A percentile compares a stretch with the other conserved stretches of the same genome.
Conservation (phyloP, 345 rosid species). For the Eucalyptus cloeziana region DNA sequence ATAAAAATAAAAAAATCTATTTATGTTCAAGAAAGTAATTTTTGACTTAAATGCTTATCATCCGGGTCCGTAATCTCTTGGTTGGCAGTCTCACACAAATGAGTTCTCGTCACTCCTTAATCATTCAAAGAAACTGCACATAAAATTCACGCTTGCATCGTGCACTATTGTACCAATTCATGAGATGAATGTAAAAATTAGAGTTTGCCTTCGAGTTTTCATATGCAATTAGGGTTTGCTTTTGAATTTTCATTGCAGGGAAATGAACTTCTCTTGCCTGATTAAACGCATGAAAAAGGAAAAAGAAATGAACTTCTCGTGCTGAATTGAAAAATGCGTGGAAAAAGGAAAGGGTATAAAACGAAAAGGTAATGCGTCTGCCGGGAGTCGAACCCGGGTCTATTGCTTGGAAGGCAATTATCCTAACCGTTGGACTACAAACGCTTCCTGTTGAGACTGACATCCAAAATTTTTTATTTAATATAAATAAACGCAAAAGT, state of each 20-base stretch:
- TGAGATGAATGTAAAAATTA: neutral
- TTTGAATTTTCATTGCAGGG: neutral
- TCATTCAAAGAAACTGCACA: neutral
- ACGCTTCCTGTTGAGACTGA: neutral
- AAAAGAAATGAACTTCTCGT: neutral
- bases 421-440: constrained; percentile 92
- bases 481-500: fast-evolving
- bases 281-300: neutral
- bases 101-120: neutral
- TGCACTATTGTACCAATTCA: neutral
- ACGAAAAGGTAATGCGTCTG: constrained; percentile 15
- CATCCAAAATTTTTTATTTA: fast-evolving
- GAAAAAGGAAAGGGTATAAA: neutral
- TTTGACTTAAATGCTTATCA: too few species aligned
- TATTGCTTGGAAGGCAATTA: constrained; percentile 88
- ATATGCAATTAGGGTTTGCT: neutral
- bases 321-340: neutral
- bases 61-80: neutral
- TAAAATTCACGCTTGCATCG: neutral
- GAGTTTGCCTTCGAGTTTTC: neutral
- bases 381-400: constrained; percentile 93
- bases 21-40: too few species aligned
- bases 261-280: neutral
- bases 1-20: too few species aligned
- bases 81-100: neutral